Base-by-base conservation (phyloP, 164 flowering plant species). In the Dillenia turbinata region DNA sequence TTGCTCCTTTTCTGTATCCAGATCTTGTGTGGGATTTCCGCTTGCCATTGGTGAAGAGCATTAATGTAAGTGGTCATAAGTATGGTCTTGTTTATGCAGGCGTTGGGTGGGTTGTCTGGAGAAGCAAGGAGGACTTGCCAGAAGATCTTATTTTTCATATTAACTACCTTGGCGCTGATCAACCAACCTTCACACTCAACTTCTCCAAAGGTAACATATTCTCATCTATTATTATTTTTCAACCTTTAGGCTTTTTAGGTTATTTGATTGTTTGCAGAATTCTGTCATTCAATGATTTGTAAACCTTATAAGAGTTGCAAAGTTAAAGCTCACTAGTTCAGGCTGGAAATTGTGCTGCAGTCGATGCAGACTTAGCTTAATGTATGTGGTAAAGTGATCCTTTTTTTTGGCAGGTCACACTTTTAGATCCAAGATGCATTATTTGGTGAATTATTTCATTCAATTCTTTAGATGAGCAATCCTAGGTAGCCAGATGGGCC, bases 21-120 rank as follows among this genome's bases (percentile, higher is more conserved):
- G 78, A 70, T 10, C 47, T 74, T 9, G 73, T 54, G 22, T 74
- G 74, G 74, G 74, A 67, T 52, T 74, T 74, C 60, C 61, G 71
- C 3, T 22, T 74, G 54, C 71, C 71, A n/a, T 49, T 74, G 54
- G 77, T 70, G 47, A 70, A 70, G 62, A 70, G 77, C 19, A 74
- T 69, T 61, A 70, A 69, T n/a, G 71, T 70, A 1, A 73, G 77
- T 26, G 77, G 77, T 5, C 68, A 69, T 67, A 62, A 69, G 58
- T 72, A 72, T 48, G 75, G 76, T 9, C 76, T 73, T 12, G 76
- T 73, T 10, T 73, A 73, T 44, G 72, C 76, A n/a, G 76, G 76
- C 1, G 52, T 73, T 8, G 76, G 76, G 3, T 73, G 76, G 76
- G 69, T 49, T 8, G 54, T 73, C 45, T 73, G 76, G 76, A 73